phyloP scores from a whole-genome alignment of 345 rosid genomes.

The Arabis hirsuta region DNA sequence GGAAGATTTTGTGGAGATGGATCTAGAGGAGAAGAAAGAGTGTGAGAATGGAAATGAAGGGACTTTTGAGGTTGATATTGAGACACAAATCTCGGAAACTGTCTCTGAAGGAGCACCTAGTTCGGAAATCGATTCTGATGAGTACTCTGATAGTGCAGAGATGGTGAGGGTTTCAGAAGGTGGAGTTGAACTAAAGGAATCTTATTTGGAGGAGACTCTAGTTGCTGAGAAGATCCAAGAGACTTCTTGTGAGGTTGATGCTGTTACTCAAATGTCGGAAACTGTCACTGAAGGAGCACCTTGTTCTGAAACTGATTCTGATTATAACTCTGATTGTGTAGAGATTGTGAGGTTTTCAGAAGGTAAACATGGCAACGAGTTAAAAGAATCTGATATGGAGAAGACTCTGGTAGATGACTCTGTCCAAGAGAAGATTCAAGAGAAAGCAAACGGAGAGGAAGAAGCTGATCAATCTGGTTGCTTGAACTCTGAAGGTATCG shows the following conservation, averaged over 20 bases:
- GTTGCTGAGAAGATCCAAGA: constrained; percentile 21
- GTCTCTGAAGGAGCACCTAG: constrained; percentile 48
- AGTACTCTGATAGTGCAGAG: constrained; percentile 24
- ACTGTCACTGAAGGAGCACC: constrained; percentile 47
- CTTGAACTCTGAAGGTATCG: constrained; percentile 15
- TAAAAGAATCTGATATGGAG: not conserved
- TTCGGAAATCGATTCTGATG: constrained; percentile 48
- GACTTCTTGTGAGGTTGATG: constrained; percentile 23
- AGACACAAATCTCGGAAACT: constrained; percentile 44
- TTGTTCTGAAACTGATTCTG: constrained; percentile 42
- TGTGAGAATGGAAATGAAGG: constrained; percentile 25
- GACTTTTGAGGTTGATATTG: constrained; percentile 30
- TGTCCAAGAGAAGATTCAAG: constrained; percentile 20
- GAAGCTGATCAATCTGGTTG: constrained; percentile 2
- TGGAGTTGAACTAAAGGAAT: not conserved
- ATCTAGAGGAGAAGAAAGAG: constrained; percentile 45
- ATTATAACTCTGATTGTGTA: constrained; percentile 25
- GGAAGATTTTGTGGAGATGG: constrained; percentile 52
- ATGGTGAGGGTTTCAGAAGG: constrained; percentile 20
- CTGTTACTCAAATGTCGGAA: constrained; percentile 42
- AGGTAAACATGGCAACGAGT: constrained; percentile 18
- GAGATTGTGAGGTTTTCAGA: constrained; percentile 25
- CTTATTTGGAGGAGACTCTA: constrained; percentile 14
- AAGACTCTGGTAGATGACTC: constrained; percentile 22
- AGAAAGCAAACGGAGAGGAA: constrained; percentile 17